Evolutionary conservation across 345 rosid genomes (phyloP).

Genomic region (Gossypium australe): DNA sequence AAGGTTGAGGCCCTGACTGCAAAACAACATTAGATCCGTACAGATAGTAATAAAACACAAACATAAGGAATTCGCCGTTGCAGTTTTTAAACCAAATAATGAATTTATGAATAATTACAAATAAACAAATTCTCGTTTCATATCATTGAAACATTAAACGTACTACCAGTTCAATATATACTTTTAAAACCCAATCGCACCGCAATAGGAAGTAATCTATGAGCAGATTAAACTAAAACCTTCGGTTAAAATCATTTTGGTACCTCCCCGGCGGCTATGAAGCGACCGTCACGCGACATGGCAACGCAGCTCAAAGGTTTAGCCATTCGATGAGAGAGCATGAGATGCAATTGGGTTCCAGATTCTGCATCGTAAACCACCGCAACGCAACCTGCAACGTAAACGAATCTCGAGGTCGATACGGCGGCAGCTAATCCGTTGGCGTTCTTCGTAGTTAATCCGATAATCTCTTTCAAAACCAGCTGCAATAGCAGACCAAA

Average conservation of each 20-base stretch:
- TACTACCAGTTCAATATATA: background rate
- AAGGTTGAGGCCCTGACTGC: slow-evolving; percentile 70
- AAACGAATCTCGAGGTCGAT: slow-evolving; percentile 40
- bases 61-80: background rate
- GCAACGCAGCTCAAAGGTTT: slow-evolving; percentile 64
- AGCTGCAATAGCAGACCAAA: slow-evolving; percentile 33
- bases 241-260: background rate
- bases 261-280: slow-evolving; percentile 79
- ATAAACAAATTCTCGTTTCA: background rate
- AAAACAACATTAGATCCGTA: slow-evolving; percentile 26
- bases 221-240: background rate
- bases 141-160: background rate
- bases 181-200: background rate
- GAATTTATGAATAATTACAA: background rate
- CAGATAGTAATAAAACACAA: background rate
- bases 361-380: slow-evolving; percentile 55
- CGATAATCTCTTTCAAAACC: slow-evolving; percentile 55
- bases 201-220: background rate
- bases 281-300: slow-evolving; percentile 54
- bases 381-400: slow-evolving; percentile 75
- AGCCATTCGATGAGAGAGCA: slow-evolving; percentile 56
- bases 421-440: slow-evolving; percentile 59
- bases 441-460: slow-evolving; percentile 55
- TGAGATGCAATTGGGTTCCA: slow-evolving; percentile 53
- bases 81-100: background rate